Base-by-base conservation (phyloP, 2,329 filamentous ascomycete genomes). In the Arthrobotrys entomopaga region DNA sequence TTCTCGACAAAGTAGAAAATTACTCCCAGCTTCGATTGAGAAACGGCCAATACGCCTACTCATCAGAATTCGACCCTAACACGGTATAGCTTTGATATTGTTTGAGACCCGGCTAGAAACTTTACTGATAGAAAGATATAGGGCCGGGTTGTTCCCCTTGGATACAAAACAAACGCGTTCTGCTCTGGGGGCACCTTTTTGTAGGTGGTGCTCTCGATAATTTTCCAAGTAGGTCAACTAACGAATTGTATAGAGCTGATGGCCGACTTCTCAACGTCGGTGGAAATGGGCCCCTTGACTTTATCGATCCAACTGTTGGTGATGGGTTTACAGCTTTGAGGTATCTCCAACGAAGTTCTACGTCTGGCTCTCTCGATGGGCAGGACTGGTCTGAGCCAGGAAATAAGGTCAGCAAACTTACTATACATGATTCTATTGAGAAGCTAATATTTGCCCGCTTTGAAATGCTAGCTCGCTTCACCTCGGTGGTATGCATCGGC, bases 1-100 rank as follows among this genome's bases (percentile, higher is more conserved):
- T 89, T 80, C 80, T 88, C 15, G 87, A 89, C 82, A 89, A 89
- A 79, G 83, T 89, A 29, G 87, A 89, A 79, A 85, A 88, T 79
- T 88, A 86, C 80, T 87, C 87, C 0, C 82, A 88, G 71, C 77
- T 88, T 52, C 84, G 82, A 75, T 82, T 87, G 6, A 58, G 50
- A 52, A 84, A 87, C 78, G 85, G 85, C 26, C 83, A 85, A 63
- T 87, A 84, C 74, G 87, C 87, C 0, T 88, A 87, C 80, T 87
- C 86, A 8, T 83, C 86, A 1, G 86, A 88, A 77, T 89, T 86
- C 75, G 84, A 89, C 77, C 85, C 86, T 0, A 85, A 86, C 65
- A 81, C 81, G 42, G 80, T 82, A 67, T 19, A 24, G 4, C 81
- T 87, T 40, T 77, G n/a, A 86, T 79, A 82, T 83, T 65, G 16